Conservation (phyloP, 768 basidiomycete genomes). For the Tricholoma bakamatsutake region DNA sequence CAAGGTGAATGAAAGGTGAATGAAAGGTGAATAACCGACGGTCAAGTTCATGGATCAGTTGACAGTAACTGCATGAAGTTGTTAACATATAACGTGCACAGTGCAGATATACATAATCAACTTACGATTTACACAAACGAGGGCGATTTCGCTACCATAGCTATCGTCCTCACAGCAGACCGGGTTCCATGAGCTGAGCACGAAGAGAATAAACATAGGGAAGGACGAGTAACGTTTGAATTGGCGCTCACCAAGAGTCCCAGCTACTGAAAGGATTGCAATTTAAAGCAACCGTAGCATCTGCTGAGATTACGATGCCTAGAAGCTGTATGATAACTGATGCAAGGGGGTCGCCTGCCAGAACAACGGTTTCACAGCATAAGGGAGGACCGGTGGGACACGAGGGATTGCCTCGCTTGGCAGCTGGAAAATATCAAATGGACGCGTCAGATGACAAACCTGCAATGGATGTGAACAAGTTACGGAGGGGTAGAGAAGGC, state of each 20-base stretch:
- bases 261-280: constrained; percentile 31
- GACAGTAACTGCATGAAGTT: not conserved
- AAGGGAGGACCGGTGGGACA: constrained; percentile 37
- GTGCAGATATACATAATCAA: not conserved
- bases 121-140: constrained; percentile 39
- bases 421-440: constrained; percentile 30
- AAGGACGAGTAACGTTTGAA: not conserved
- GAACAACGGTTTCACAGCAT: constrained; percentile 33
- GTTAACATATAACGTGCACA: not conserved
- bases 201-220: not conserved
- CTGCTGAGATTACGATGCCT: constrained; percentile 22
- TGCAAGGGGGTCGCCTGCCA: constrained; percentile 10
- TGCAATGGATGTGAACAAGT: too few relatives aligned
- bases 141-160: constrained; percentile 36
- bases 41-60: not conserved
- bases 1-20: not conserved
- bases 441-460: too few relatives aligned
- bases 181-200: constrained; percentile 28
- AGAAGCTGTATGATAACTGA: constrained; percentile 23
- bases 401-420: constrained; percentile 32
- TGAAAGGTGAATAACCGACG: too few relatives aligned
- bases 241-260: constrained; percentile 23
- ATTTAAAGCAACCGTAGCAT: constrained; percentile 25
- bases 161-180: constrained; percentile 42
- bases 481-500: too few relatives aligned